Base-by-base conservation (phyloP, 306 rosid species). In the Trifolium fragiferum region DNA sequence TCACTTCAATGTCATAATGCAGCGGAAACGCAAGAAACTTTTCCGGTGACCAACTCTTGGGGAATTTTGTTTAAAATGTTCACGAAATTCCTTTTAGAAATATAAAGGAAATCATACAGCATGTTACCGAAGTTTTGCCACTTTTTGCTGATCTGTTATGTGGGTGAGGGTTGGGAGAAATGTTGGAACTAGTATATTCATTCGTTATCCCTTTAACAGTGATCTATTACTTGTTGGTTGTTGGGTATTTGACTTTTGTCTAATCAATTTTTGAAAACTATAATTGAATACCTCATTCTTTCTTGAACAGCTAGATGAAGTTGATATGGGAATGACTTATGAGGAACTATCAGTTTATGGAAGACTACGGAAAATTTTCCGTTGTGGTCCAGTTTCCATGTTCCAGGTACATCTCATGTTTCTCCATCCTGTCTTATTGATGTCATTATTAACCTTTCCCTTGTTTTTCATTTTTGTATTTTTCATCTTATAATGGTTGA, bases 301-400 rank as follows among this genome's bases (percentile, higher is more conserved):
- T 81, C 63, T 54, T 66, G 70, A 69, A 67, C 86, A 91, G 95
- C 88, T 92, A 55, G 99, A 94, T 79, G 99, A 94, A 84, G 96
- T 92, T 44, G 97, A 94, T 85, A 92, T 92, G 99, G 99, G 96
- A 75, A 92, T 94, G 99, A 88, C 96, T 41, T 94, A 92, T 0
- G 97, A 94, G 78, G 99, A 92, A 80, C 94, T 94, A 78, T 94
- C 97, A 13, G 88, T 88, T 73, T 90, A 87, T 54, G 99, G 99
- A 85, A 88, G 99, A 82, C 60, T 94, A 41, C 84, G 97, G 38
- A 94, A 92, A 84, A 90, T 90, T 72, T 92, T 92, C 79, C 93
- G 87, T 1, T 92, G 97, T 60, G 97, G 99, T 71, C 97, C 96
- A 30, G 86, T 94, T 59, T 91, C 99, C 43, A 94, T 92, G 97